A percentile compares a stretch with the other conserved stretches of the same genome.
phyloP scores from a whole-genome alignment of 257 asterid species.

The Ligustrum vulgare region DNA sequence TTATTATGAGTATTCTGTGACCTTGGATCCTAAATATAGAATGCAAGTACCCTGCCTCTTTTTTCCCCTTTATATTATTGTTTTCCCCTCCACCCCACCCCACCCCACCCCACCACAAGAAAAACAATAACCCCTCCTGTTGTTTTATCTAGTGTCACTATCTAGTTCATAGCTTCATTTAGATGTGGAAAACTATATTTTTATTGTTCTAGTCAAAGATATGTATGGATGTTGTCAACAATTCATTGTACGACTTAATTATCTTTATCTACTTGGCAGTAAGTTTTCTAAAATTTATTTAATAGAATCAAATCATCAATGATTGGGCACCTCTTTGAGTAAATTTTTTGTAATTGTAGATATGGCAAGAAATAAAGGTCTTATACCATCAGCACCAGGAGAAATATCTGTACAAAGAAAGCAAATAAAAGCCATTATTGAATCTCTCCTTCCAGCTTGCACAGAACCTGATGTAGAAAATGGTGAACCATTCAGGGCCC shows the following conservation, averaged over 20 bases:
- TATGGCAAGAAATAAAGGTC: conserved; percentile 98
- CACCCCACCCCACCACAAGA: background rate
- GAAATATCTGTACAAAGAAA: conserved; percentile 79
- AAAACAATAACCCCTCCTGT: background rate
- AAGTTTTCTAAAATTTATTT: conserved; percentile 1
- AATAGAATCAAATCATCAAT: background rate
- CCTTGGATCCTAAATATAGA: background rate
- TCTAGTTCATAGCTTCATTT: background rate
- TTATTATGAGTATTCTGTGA: background rate
- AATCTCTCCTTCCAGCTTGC: conserved; percentile 97
- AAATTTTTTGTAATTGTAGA: conserved; percentile 42
- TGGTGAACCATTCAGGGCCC: conserved; percentile 88
- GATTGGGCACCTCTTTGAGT: conserved; percentile 19
- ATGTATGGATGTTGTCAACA: background rate
- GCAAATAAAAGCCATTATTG: conserved; percentile 87
- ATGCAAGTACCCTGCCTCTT: background rate
- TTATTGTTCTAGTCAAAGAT: background rate
- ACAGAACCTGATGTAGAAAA: conserved; percentile 80
- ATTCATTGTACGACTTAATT: background rate
- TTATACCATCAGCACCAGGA: conserved; percentile 86
- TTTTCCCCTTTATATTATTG: background rate
- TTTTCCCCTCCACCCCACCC: background rate
- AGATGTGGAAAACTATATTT: background rate
- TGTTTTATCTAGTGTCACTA: conserved; percentile 7
- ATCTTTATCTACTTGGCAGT: background rate